A percentile compares a stretch with the other conserved stretches of the same genome.
These are phyloP conservation scores for Dissophora ornata DNA, from an alignment of 192 early-diverging fungal species.

Conservation along the genomic window DNA sequence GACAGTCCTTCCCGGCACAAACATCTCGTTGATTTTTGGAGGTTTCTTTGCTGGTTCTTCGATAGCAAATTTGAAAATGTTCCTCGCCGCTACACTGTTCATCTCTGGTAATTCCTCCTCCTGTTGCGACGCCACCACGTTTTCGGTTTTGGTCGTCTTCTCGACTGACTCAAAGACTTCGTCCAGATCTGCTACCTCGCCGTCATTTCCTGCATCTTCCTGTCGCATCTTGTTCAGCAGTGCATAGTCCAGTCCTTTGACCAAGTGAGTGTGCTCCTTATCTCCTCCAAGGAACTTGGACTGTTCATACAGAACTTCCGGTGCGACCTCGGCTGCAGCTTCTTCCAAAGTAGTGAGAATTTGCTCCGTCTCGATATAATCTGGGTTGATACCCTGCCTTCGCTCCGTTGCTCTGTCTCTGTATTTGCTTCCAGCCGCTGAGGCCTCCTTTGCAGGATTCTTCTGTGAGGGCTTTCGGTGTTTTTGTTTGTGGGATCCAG, in stretches of 20 bases:
- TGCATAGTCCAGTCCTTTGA: conserved; percentile 92
- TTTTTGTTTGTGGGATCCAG: conserved; percentile 30
- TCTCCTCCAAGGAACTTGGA: conserved; percentile 93
- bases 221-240: conserved; percentile 79
- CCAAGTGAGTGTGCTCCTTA: conserved; percentile 87
- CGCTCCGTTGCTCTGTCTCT: conserved; percentile 95
- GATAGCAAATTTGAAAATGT: conserved; percentile 61
- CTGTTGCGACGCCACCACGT: conserved; percentile 8
- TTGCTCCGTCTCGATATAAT: conserved; percentile 72
- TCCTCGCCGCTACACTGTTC: conserved; percentile 55
- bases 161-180: conserved; percentile 52
- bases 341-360: conserved; percentile 62
- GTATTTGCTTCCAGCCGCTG: conserved; percentile 62
- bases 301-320: conserved; percentile 71
- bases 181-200: conserved; percentile 57
- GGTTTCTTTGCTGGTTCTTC: conserved; percentile 49
- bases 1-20: conserved; percentile 80
- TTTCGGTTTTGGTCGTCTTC: conserved; percentile 46
- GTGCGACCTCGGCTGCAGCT: conserved; percentile 57
- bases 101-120: conserved; percentile 53
- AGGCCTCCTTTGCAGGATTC: conserved; percentile 33
- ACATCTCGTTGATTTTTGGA: conserved; percentile 73
- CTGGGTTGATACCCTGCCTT: conserved; percentile 74
- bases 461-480: conserved; percentile 37
- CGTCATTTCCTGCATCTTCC: conserved; percentile 60